Evolutionary conservation across 495 filamentous ascomycete genomes (phyloP), one percentile per base, ranked within the genome.

Genomic region (Lasiosphaeris hirsuta): DNA sequence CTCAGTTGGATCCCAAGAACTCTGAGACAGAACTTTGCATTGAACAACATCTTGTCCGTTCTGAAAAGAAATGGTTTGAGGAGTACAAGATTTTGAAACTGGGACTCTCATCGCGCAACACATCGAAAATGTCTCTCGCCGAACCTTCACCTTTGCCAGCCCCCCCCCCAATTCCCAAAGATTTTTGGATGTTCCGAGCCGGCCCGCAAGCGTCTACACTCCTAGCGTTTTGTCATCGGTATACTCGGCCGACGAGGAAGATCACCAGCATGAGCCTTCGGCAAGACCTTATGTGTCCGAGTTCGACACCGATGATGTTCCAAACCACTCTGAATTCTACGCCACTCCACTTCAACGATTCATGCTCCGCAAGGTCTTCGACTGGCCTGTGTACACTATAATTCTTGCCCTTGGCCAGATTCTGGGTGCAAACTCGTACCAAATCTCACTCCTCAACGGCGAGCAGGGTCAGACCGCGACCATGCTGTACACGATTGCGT

Each of bases 361-460:
- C 10, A 54, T 60, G 52, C 61, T 63, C 15, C 53, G 49, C 48
- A 63, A 59, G 43, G 15, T 60, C n/a, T 54, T 63, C 19, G 82
- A 86, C 59, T 90, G 87, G 87, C 87, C 87, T 0, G 58, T 89
- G 0, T 90, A 90, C 67, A 80, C 84, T 6, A 72, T 90, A 43
- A 73, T 90, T 39, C 71, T 87, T 10, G 85, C 84, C 36, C 75
- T 89, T 66, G 84, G 85, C 4, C 85, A 87, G 67, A 84, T 87
- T 43, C 74, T 87, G 14, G 80, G 83, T 0, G 81, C 83, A 18
- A 87, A 86, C 61, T 84, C 81, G 2, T 84, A 86, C 65, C 84
- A 87, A 56, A 83, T 87, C 63, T 84, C 82, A 0, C 77, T 87
- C 9, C 67, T 87, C 34, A 81, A 75, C n/a, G 85, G 84, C n/a